These are phyloP conservation scores for Neopestalotiopsis sp. DNA, from an alignment of 2,329 filamentous ascomycete genomes.

Conservation along the genomic window DNA sequence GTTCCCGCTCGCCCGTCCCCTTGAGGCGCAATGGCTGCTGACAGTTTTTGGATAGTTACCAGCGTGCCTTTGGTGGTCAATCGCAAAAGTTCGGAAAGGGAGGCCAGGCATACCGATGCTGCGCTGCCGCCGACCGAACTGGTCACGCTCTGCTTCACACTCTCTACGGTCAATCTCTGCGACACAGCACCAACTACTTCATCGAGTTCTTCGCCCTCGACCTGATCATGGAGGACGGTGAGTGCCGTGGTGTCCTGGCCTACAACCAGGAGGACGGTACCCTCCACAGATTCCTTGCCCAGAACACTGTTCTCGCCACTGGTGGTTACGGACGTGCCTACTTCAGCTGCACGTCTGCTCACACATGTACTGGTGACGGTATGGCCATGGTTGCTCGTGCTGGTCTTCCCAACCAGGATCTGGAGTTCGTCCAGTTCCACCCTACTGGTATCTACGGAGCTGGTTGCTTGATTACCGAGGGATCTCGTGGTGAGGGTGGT, in stretches of 20 bases:
- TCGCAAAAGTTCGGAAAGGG: constrained; percentile 95
- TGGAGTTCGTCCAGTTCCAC: constrained; percentile 99
- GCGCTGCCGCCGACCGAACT: constrained; percentile 93
- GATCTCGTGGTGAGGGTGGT: constrained; percentile 96
- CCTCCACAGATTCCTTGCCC: constrained; percentile 93
- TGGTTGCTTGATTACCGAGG: constrained; percentile 96
- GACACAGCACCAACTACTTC: constrained; percentile 99
- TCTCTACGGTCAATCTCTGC: constrained; percentile 94
- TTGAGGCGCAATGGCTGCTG: background rate
- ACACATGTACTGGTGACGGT: constrained; percentile 98
- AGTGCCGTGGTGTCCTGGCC: constrained; percentile 94
- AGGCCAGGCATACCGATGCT: constrained; percentile 97
- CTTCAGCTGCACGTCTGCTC: constrained; percentile 97
- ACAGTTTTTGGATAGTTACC: constrained; percentile 66
- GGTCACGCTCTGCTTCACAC: constrained; percentile 98
- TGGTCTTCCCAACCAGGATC: constrained; percentile 97
- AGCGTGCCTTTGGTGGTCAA: constrained; percentile 97
- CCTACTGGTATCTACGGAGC: constrained; percentile 99
- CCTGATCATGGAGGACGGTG: constrained; percentile 95
- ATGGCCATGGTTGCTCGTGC: constrained; percentile 99
- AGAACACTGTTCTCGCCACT: constrained; percentile 96
- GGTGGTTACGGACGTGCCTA: constrained; percentile 98
- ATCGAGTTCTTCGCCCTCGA: constrained; percentile 99
- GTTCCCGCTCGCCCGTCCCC: constrained; percentile 32
- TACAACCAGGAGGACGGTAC: constrained; percentile 99